Evolutionary conservation across 441 rosid species (phyloP).

Genomic region (Mallotus repandus): DNA sequence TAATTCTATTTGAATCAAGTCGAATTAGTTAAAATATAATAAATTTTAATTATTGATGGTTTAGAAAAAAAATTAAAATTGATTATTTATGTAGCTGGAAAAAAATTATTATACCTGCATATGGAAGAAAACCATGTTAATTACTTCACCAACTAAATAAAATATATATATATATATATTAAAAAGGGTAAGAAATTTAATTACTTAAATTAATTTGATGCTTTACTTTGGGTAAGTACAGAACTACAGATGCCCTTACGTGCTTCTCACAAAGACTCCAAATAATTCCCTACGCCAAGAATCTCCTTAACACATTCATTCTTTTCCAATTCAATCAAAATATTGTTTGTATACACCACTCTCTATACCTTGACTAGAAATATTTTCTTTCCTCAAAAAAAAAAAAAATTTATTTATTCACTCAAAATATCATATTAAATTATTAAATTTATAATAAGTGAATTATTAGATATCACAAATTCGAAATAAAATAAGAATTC

Average conservation of each 20-base stretch:
- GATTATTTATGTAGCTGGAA: no score
- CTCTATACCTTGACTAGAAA: neutral
- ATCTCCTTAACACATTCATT: constrained; percentile 26
- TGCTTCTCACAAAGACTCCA: constrained; percentile 31
- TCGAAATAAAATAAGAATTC: no score
- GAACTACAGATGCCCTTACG: constrained; percentile 23
- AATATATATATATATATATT: no score
- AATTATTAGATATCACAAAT: no score
- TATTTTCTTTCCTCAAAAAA: no score
- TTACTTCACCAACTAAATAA: constrained; percentile 14
- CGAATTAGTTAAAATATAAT: no score
- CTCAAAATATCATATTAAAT: no score
- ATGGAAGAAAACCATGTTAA: neutral
- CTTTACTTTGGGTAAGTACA: constrained; percentile 32
- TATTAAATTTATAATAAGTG: no score
- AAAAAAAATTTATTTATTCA: no score
- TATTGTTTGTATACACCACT: neutral
- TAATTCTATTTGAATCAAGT: no score
- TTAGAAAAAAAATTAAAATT: no score
- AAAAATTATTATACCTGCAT: neutral
- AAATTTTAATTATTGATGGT: no score
- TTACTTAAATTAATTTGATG: constrained; percentile 15
- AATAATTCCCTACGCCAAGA: constrained; percentile 37
- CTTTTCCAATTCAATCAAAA: neutral
- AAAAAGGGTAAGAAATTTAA: neutral